phyloP scores from a whole-genome alignment of 345 rosid genomes.

The Rhodomyrtus tomentosa region DNA sequence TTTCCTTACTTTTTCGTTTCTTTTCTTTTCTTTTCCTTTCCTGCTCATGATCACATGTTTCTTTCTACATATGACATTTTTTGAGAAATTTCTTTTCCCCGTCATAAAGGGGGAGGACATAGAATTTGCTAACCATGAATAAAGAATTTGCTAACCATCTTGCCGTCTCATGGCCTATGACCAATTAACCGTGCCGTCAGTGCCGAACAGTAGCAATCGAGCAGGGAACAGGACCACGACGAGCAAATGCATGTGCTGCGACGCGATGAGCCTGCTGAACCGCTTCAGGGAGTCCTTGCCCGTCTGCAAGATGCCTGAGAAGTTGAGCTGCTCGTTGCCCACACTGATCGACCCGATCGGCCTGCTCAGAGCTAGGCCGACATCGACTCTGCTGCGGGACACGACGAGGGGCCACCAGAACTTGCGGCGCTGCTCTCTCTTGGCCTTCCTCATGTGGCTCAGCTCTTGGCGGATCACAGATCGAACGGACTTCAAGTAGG shows the following conservation, averaged over 20 bases:
- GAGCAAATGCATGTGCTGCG: constrained; percentile 81
- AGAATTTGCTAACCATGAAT: not conserved
- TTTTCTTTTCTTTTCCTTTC: not conserved
- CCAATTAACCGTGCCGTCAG: constrained; percentile 25
- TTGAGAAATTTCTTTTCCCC: not conserved
- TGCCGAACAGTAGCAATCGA: constrained; percentile 49
- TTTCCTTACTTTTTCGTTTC: not conserved
- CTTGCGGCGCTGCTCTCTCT: constrained; percentile 42
- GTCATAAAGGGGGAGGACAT: not conserved
- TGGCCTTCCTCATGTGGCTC: constrained; percentile 46
- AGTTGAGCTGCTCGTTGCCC: constrained; percentile 27
- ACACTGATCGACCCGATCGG: constrained; percentile 9
- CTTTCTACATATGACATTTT: not conserved
- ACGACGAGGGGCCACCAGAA: constrained; percentile 61
- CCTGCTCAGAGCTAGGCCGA: constrained; percentile 20
- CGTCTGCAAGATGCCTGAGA: constrained; percentile 48
- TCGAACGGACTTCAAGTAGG: constrained; percentile 60
- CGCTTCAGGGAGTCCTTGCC: constrained; percentile 59
- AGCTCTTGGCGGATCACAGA: constrained; percentile 60
- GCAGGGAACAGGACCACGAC: constrained; percentile 63
- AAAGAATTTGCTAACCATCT: not conserved
- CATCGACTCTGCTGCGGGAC: constrained; percentile 6
- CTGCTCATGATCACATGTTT: not conserved
- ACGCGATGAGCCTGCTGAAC: constrained; percentile 59
- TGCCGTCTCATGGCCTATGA: constrained; percentile 4